A percentile compares a stretch with the other conserved stretches of the same genome.
Evolutionary conservation across 2,329 filamentous ascomycete species (phyloP).

Genomic region (Coniochaeta sp.): DNA sequence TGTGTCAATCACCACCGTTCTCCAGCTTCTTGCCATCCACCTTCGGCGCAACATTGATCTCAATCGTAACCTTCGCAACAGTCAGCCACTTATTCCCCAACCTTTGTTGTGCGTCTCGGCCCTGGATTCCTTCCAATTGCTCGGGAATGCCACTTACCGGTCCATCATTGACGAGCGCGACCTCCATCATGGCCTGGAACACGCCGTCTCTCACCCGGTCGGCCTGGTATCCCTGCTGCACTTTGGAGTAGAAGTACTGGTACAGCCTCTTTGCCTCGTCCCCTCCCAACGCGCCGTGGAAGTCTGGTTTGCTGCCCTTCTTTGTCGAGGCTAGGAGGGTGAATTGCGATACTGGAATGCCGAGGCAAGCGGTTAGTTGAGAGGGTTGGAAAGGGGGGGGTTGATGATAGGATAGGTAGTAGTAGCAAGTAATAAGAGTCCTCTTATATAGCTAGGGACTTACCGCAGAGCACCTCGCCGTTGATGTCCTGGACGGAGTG

Average conservation of each 20-base stretch:
- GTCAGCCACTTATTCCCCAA: not conserved
- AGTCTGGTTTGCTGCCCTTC: slow-evolving; percentile 92
- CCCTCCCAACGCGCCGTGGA: slow-evolving; percentile 77
- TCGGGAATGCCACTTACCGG: slow-evolving; percentile 37
- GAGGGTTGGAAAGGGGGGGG: not conserved
- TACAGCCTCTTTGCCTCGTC: slow-evolving; percentile 77
- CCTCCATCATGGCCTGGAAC: slow-evolving; percentile 99
- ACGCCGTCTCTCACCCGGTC: slow-evolving; percentile 88
- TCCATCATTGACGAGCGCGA: slow-evolving; percentile 82
- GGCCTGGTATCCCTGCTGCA: slow-evolving; percentile 62
- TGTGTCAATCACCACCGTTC: not conserved
- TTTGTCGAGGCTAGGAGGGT: slow-evolving; percentile 89
- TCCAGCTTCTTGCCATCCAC: not conserved
- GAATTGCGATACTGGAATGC: slow-evolving; percentile 80
- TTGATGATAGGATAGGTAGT: slow-evolving; percentile 15
- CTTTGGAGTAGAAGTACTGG: slow-evolving; percentile 71
- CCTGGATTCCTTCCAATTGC: not conserved
- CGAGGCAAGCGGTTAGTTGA: not conserved
- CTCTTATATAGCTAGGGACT: not conserved
- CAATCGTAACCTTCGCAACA: slow-evolving; percentile 28
- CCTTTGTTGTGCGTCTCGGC: not conserved
- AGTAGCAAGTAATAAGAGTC: no score
- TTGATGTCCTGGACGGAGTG: slow-evolving; percentile 78
- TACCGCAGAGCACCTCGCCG: slow-evolving; percentile 93
- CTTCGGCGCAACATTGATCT: slow-evolving; percentile 19